These are phyloP conservation scores for Stagonosporopsis tanaceti DNA, from an alignment of 2,329 filamentous ascomycete genomes.

Conservation along the genomic window DNA sequence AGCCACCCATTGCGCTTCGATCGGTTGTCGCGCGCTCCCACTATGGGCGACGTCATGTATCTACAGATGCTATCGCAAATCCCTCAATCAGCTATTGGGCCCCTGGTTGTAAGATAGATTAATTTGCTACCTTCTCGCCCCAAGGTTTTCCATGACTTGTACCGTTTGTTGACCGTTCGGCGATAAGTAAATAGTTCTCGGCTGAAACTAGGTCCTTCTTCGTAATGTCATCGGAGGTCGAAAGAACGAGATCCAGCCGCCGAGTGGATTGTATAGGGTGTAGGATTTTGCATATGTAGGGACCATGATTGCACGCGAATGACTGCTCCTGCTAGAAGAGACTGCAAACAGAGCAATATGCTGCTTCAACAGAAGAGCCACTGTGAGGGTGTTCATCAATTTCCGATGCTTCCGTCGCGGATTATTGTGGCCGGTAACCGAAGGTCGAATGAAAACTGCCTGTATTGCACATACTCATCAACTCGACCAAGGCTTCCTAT, in stretches of 20 bases:
- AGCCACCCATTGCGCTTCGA: not conserved
- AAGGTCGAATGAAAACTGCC: not conserved
- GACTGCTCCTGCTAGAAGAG: not conserved
- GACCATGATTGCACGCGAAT: not conserved
- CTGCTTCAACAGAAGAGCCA: not conserved
- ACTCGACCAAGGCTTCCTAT: not conserved
- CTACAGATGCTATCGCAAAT: not conserved
- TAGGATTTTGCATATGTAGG: not conserved
- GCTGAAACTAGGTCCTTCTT: not conserved
- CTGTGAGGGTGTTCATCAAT: not conserved
- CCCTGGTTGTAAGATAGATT: not conserved
- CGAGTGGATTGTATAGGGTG: not conserved
- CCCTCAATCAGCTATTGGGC: not conserved
- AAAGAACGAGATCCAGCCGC: not conserved
- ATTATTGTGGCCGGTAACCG: not conserved
- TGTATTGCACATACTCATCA: not conserved
- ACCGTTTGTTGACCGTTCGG: not conserved
- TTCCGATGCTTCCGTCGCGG: not conserved
- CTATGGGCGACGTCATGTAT: not conserved
- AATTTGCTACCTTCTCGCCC: conserved; percentile 2
- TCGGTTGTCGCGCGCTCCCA: not conserved
- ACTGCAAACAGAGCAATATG: not conserved
- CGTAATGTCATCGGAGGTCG: not conserved
- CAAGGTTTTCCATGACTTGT: not conserved
- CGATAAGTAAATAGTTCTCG: not conserved